These are phyloP conservation scores for Cruciata laevipes DNA, from an alignment of 257 asterid species.

Conservation along the genomic window DNA sequence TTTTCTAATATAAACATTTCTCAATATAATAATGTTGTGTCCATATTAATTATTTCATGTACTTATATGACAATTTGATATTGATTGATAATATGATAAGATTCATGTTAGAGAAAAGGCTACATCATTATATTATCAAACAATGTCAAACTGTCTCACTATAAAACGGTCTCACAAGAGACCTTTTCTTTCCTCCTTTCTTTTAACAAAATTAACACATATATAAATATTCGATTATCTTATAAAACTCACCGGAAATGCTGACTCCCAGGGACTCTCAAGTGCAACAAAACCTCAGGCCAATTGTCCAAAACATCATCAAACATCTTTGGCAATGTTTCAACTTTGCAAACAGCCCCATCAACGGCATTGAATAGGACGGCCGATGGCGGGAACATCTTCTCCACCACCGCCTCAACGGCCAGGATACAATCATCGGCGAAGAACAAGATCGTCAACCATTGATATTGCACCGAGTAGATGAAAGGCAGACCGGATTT, in stretches of 20 bases:
- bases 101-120: no score
- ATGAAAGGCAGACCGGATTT: slow-evolving; percentile 25
- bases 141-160: no score
- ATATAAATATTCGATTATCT: no score
- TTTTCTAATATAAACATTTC: no score
- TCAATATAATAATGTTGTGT: no score
- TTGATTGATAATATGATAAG: no score
- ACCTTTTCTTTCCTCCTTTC: no score
- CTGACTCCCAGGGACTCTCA: slow-evolving; percentile 19
- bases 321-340: slow-evolving; percentile 31
- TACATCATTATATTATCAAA: no score
- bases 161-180: no score
- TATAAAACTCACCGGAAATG: slow-evolving; percentile 22
- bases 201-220: no score
- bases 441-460: slow-evolving; percentile 33
- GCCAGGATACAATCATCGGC: slow-evolving; percentile 44
- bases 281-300: slow-evolving; percentile 25
- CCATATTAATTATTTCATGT: no score
- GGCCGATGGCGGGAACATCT: slow-evolving; percentile 39
- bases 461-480: slow-evolving; percentile 22
- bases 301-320: slow-evolving; percentile 26
- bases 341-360: slow-evolving; percentile 27
- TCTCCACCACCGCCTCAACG: slow-evolving; percentile 27
- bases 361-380: slow-evolving; percentile 42
- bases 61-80: no score